Percentiles rank a stretch among this genome's conserved stretches.
These are phyloP conservation scores for Termitomyces sp. DNA, from an alignment of 768 basidiomycete species.

Conservation along the genomic window DNA sequence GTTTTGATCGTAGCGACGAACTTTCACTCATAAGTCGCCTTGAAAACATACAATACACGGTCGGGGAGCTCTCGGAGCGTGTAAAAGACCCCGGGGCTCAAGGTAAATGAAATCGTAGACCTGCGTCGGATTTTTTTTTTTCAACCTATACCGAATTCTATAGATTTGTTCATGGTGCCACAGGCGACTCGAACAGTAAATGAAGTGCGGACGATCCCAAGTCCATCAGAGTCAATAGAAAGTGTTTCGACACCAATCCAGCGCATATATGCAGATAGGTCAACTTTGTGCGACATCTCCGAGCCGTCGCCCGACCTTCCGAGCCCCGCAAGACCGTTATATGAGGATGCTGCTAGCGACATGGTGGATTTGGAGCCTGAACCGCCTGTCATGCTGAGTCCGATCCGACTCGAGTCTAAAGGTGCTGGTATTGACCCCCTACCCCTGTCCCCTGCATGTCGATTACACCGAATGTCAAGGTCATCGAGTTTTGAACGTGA, in stretches of 20 bases:
- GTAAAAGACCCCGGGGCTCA: slow-evolving; percentile 17
- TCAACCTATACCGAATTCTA: background rate
- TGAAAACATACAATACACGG: slow-evolving; percentile 14
- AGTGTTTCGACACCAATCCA: background rate
- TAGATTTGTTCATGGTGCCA: background rate
- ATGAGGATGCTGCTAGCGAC: slow-evolving; percentile 1
- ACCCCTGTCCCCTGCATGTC: background rate
- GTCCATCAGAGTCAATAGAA: background rate
- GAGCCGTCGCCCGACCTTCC: background rate
- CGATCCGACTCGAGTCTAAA: background rate
- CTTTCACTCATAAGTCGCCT: slow-evolving; percentile 12
- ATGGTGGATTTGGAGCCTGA: background rate
- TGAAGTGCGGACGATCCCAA: background rate
- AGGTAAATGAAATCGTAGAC: slow-evolving; percentile 2
- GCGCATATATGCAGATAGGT: background rate
- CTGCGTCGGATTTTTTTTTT: background rate
- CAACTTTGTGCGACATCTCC: background rate
- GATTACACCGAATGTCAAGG: background rate
- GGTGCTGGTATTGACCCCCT: background rate
- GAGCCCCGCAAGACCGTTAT: background rate
- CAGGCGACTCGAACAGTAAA: background rate
- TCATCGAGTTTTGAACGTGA: background rate
- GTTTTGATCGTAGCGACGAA: slow-evolving; percentile 9
- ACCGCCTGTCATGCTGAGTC: background rate
- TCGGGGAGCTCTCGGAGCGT: slow-evolving; percentile 18